Evolutionary conservation across 2,329 filamentous ascomycete species (phyloP), one percentile per base, ranked within the genome.

Genomic region (Aureobasidium mangrovei): DNA sequence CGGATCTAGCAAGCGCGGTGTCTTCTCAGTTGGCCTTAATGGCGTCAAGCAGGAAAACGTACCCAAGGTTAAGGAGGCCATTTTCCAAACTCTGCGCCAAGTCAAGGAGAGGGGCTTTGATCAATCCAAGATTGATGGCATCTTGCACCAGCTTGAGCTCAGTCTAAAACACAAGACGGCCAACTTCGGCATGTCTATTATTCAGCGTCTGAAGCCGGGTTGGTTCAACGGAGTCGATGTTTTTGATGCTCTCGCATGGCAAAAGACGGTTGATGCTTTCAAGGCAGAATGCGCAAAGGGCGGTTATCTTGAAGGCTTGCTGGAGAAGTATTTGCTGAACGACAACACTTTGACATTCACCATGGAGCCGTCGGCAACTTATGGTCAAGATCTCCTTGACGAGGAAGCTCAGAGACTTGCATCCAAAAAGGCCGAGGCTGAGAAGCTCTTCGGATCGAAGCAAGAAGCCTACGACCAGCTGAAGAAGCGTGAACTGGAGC

Each of bases 141-240:
- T 94, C 59, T 77, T 98, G 53, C 93, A 98, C 68, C 91, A 97
- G 69, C 73, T 97, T 3, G 93, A 98, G 67, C 78, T 98, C n/a
- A 80, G 84, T 0, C 73, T 97, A 46, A 96, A 96, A 72, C 90
- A 98, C 73, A 97, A 97, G 76, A 96, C 90, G 0, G 88, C 93
- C 53, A 90, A 86, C 64, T 98, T 98, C 65, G 93, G 93, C 10
- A 88, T 96, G 77, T 84, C 85, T 18, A 80, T 97, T 52, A 82
- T 98, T 70, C 88, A 95, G 62, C 83, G 91, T 40, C 77, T 96
- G 6, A 88, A 95, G 66, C 86, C 89, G 2, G 85, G 86, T 56
- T 98, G 93, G 93, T 97, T 98, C 71, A 94, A 93, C 55, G 93
- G 91, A 4, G 83, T 90, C 3, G 88, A 97, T 67, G 91, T 93